Percentiles rank a stretch among this genome's conserved stretches.
Evolutionary conservation across 2,329 filamentous ascomycete genomes (phyloP).

Genomic region (Seiridium unicorne): DNA sequence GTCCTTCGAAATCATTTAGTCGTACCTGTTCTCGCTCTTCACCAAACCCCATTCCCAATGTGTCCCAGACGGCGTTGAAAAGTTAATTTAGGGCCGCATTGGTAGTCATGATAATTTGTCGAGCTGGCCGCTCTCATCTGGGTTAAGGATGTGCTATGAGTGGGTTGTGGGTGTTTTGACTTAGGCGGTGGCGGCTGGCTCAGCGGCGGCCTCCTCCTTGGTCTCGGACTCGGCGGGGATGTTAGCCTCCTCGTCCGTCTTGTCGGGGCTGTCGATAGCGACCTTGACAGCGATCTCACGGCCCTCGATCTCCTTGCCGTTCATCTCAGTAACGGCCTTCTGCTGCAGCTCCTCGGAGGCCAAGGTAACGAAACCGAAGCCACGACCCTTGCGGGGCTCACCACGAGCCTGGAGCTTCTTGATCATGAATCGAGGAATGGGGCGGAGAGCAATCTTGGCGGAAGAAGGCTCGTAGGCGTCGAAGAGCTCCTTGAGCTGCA

Average conservation of each 20-base stretch:
- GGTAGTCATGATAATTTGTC: conserved; percentile 16
- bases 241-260: conserved; percentile 83
- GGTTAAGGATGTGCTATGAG: conserved; percentile 16
- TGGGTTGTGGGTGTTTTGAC: conserved; percentile 13
- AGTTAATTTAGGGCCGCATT: conserved; percentile 18
- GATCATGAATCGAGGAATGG: conserved; percentile 99
- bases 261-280: conserved; percentile 98
- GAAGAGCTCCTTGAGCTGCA: conserved; percentile 95
- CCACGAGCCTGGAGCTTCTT: conserved; percentile 99
- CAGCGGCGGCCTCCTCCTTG: conserved; percentile 32
- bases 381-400: conserved; percentile 97
- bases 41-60: conserved; percentile 16
- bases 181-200: conserved; percentile 29
- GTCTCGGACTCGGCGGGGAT: conserved; percentile 43
- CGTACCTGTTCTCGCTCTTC: conserved; percentile 6
- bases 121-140: conserved; percentile 19
- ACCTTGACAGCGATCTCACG: conserved; percentile 99
- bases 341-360: conserved; percentile 93
- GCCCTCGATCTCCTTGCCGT: conserved; percentile 98
- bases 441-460: conserved; percentile 97
- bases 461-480: conserved; percentile 86
- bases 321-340: conserved; percentile 98
- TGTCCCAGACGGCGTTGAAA: conserved; percentile 17
- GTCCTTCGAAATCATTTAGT: conserved; percentile 25
- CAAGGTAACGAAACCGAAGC: conserved; percentile 97